Conservation (phyloP, 2,329 filamentous ascomycete species). For the Aspergillus glaucus region DNA sequence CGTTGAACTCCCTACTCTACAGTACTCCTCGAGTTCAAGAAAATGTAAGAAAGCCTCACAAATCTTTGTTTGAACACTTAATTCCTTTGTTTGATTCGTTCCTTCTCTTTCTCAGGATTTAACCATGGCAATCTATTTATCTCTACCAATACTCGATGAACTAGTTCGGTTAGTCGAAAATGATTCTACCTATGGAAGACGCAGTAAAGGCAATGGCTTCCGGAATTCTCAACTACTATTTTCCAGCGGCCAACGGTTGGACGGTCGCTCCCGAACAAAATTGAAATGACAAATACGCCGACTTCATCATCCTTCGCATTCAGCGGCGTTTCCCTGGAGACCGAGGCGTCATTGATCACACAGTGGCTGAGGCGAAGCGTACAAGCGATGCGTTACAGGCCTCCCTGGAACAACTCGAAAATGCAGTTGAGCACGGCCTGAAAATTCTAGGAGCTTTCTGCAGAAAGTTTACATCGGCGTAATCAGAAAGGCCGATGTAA, state of each 20-base stretch:
- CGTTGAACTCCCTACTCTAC: too few species aligned
- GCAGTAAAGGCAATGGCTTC: constrained; percentile 4
- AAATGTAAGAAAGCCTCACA: too few species aligned
- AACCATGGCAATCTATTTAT: too few species aligned
- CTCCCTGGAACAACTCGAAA: constrained; percentile 1
- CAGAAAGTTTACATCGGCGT: too few species aligned
- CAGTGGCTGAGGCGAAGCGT: background rate
- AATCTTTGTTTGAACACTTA: too few species aligned
- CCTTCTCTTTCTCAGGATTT: too few species aligned
- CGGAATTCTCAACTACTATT: constrained; percentile 4
- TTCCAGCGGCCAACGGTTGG: constrained; percentile 1
- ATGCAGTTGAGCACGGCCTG: constrained; percentile 1
- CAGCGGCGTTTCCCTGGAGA: background rate
- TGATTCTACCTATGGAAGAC: background rate
- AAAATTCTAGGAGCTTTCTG: too few species aligned
- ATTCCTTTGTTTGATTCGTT: too few species aligned
- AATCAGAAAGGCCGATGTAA: too few species aligned
- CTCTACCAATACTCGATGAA: too few species aligned
- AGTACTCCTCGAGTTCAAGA: too few species aligned
- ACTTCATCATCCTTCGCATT: background rate
- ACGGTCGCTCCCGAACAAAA: constrained; percentile 1
- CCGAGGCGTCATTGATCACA: constrained; percentile 1
- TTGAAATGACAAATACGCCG: background rate
- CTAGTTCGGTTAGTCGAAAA: too few species aligned
- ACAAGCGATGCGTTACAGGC: background rate